Conservation (phyloP, 129 eudicot genomes). For the Centrapalus pauciflorus region DNA sequence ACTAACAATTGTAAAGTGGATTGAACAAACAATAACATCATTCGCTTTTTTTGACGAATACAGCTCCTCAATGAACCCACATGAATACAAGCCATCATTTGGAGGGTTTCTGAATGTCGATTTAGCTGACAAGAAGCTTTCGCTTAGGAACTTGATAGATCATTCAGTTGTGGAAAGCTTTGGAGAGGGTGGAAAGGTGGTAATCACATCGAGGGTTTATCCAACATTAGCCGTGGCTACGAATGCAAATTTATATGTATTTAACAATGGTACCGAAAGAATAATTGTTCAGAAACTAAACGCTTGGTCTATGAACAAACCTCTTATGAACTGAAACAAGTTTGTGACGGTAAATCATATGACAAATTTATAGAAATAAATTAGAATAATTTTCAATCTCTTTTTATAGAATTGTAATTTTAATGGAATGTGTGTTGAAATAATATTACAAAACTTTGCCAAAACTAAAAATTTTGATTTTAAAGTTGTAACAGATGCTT, state of each 20-base stretch:
- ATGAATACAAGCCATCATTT: slow-evolving; percentile 56
- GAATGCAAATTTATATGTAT: slow-evolving; percentile 48
- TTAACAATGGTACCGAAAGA: slow-evolving; percentile 59
- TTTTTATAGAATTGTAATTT: too few relatives aligned
- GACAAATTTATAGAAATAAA: slow-evolving; percentile 6
- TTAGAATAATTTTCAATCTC: too few relatives aligned
- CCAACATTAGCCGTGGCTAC: slow-evolving; percentile 40
- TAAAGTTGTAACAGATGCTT: too few relatives aligned
- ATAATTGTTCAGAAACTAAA: slow-evolving; percentile 36
- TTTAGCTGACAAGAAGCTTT: slow-evolving; percentile 44
- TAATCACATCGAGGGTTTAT: slow-evolving; percentile 68
- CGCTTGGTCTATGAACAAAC: slow-evolving; percentile 68
- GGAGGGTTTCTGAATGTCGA: slow-evolving; percentile 69
- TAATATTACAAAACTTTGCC: too few relatives aligned
- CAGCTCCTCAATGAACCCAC: slow-evolving; percentile 46
- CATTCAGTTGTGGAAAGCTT: slow-evolving; percentile 82
- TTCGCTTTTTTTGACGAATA: background rate
- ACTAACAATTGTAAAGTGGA: background rate
- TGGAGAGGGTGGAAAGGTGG: slow-evolving; percentile 56
- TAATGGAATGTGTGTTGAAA: too few relatives aligned
- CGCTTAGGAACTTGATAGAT: slow-evolving; percentile 72
- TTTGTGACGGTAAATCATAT: slow-evolving; percentile 1
- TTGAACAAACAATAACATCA: background rate
- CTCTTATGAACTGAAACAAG: slow-evolving; percentile 31
- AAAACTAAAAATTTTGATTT: too few relatives aligned